These are phyloP conservation scores for Arabidopsis thaliana DNA, from an alignment of 345 rosid genomes.

Conservation along the genomic window DNA sequence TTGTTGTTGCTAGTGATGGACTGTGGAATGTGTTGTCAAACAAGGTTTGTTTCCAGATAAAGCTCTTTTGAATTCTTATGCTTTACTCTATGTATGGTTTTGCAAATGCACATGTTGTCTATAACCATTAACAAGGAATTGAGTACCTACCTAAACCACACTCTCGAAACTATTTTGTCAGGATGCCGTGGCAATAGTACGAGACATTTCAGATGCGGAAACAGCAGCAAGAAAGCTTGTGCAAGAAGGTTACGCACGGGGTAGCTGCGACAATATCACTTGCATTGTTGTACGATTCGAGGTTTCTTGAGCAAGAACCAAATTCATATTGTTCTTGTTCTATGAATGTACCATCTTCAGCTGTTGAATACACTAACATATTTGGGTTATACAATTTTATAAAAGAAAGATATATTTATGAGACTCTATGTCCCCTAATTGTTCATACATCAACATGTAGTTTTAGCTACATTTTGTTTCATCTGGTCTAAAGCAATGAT, in stretches of 20 bases:
- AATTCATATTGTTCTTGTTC: not conserved
- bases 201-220: constrained; percentile 78
- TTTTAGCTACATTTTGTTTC: constrained; percentile 11
- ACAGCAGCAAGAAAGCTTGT: constrained; percentile 79
- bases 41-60: constrained; percentile 47
- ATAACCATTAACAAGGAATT: not conserved
- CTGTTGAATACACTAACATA: not conserved
- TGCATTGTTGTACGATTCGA: constrained; percentile 84
- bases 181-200: constrained; percentile 85
- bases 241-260: constrained; percentile 84
- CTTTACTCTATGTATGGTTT: not conserved
- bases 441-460: constrained; percentile 8
- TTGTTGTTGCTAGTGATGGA: constrained; percentile 97
- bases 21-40: constrained; percentile 96
- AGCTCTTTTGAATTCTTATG: not conserved
- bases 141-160: not conserved
- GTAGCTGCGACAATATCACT: constrained; percentile 95
- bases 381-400: constrained; percentile 9
- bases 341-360: too few relatives aligned
- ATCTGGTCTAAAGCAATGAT: not conserved
- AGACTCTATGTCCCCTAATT: constrained; percentile 7
- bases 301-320: constrained; percentile 22
- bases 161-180: constrained; percentile 33
- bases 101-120: not conserved
- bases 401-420: constrained; percentile 8